Percentiles rank a stretch among this genome's conserved stretches.
These are phyloP conservation scores for Malbranchea cinnamomea DNA, from an alignment of 2,329 filamentous ascomycete genomes.

Conservation along the genomic window DNA sequence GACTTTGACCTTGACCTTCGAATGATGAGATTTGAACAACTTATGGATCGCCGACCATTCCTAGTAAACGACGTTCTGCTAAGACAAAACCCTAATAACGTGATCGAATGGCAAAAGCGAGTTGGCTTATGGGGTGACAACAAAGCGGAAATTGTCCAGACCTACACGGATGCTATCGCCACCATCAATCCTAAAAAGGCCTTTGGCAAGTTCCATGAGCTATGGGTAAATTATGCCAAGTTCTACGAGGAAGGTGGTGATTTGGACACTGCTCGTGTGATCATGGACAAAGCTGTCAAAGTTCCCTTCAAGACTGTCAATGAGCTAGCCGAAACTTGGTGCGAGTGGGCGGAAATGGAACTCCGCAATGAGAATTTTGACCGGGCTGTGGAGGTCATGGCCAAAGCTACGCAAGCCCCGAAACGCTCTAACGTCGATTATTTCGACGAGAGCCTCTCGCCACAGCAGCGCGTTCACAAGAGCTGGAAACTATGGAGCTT, in stretches of 20 bases:
- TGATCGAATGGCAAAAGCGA: conserved; percentile 92
- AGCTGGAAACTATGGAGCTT: conserved; percentile 99
- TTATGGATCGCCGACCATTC: conserved; percentile 95
- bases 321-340: conserved; percentile 96
- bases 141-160: conserved; percentile 77
- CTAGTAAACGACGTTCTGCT: conserved; percentile 90
- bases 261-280: conserved; percentile 68
- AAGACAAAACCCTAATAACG: conserved; percentile 90
- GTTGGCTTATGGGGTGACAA: conserved; percentile 94
- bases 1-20: conserved; percentile 92
- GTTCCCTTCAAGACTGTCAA: conserved; percentile 96
- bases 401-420: conserved; percentile 90
- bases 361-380: conserved; percentile 92
- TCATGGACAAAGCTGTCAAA: conserved; percentile 96
- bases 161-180: conserved; percentile 86
- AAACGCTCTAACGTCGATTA: conserved; percentile 98
- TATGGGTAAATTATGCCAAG: conserved; percentile 94
- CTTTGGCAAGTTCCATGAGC: conserved; percentile 78
- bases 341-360: conserved; percentile 98
- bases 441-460: conserved; percentile 85
- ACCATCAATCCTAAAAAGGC: conserved; percentile 91
- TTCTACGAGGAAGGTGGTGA: conserved; percentile 88
- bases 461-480: conserved; percentile 94
- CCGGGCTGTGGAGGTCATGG: conserved; percentile 87
- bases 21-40: conserved; percentile 94